Percentiles rank a stretch among this genome's conserved stretches.
phyloP scores from a whole-genome alignment of 345 rosid species.

The Eucalyptus curtisii region DNA sequence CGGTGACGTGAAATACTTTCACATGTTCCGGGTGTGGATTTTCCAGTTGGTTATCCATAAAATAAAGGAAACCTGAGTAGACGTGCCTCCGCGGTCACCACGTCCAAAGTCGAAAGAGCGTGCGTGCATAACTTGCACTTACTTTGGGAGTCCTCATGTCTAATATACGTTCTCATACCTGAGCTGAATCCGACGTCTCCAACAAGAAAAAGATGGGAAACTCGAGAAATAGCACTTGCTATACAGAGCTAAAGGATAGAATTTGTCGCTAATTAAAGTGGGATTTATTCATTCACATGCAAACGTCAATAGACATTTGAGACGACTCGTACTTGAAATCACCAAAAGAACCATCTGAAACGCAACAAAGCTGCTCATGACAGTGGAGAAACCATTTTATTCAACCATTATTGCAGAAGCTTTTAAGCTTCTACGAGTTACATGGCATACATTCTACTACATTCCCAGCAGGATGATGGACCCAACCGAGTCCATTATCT shows the following conservation, averaged over 20 bases:
- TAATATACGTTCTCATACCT: not conserved
- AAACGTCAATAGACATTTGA: not conserved
- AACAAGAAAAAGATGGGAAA: not conserved
- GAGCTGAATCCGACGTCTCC: not conserved
- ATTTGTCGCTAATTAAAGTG: not conserved
- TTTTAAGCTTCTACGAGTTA: not conserved
- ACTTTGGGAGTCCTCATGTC: not conserved
- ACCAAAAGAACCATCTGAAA: not conserved
- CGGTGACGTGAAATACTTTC: not conserved
- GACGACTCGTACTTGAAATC: not conserved
- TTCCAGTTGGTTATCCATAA: not conserved
- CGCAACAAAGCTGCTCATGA: not conserved
- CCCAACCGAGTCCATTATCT: not conserved
- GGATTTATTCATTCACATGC: not conserved
- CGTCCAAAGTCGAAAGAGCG: not conserved
- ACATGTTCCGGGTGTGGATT: not conserved
- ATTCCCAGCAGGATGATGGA: not conserved
- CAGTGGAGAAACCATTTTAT: not conserved
- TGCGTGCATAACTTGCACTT: not conserved
- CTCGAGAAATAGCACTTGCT: not conserved
- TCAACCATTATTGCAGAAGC: not conserved
- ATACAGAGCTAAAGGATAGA: not conserved
- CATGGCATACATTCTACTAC: not conserved
- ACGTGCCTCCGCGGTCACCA: not conserved
- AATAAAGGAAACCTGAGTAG: not conserved